phyloP scores from a whole-genome alignment of 805 yeast species.

The Saturnispora galanensis region DNA sequence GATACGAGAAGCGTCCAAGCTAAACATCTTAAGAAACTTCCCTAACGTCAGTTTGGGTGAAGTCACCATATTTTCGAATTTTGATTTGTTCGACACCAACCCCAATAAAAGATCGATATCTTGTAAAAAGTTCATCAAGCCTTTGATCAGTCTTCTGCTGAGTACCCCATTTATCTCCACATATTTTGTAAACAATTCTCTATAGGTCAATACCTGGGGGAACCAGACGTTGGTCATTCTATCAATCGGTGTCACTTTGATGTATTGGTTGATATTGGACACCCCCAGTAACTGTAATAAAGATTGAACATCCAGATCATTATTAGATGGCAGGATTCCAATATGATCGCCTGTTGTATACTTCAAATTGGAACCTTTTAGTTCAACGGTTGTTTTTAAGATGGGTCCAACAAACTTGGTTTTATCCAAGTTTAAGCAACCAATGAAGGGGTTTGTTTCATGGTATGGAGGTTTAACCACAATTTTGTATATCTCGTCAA shows the following conservation, averaged over 20 bases:
- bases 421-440: constrained; percentile 35
- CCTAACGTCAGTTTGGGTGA: constrained; percentile 52
- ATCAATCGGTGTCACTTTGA: constrained; percentile 58
- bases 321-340: constrained; percentile 82
- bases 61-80: constrained; percentile 53
- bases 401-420: constrained; percentile 55
- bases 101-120: constrained; percentile 34
- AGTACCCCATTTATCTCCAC: constrained; percentile 81
- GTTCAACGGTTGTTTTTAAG: constrained; percentile 59
- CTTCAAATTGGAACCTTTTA: constrained; percentile 59
- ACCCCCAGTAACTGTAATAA: constrained; percentile 57
- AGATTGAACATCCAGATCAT: constrained; percentile 50
- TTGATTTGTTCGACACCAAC: constrained; percentile 44
- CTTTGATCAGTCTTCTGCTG: constrained; percentile 62
- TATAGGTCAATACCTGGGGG: constrained; percentile 70
- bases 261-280: constrained; percentile 35
- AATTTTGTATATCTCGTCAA: neutral
- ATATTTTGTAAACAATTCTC: constrained; percentile 65
- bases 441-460: constrained; percentile 48
- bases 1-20: constrained; percentile 42
- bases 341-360: constrained; percentile 92
- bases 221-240: constrained; percentile 39
- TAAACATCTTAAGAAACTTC: constrained; percentile 50
- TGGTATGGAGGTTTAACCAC: constrained; percentile 19
- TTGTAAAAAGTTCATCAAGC: constrained; percentile 5